Evolutionary conservation across 139 green algal species (phyloP), one percentile per base, ranked within the genome.

Genomic region (Chlamydomonas incerta): DNA sequence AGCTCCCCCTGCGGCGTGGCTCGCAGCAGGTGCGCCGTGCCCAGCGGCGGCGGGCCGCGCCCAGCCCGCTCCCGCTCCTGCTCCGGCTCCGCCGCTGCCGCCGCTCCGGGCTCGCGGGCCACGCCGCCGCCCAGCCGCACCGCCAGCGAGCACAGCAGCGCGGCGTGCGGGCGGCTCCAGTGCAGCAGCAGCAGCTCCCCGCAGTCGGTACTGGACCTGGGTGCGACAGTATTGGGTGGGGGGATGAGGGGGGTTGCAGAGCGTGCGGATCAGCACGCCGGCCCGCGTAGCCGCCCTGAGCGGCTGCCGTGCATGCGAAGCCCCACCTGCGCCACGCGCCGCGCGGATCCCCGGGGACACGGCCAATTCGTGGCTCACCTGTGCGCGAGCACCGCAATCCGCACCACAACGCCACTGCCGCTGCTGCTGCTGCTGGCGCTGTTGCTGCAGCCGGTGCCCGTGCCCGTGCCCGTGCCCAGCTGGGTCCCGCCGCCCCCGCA

Each of bases 101-200:
- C 41, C 23, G 28, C 47, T 11, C 41, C 29, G 4, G 28, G 72
- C 0, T 47, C 41, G 24, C 24, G 23, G 41, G 50, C 41, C 34
- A 46, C 72, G 52, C 57, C 23, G 24, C 24, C 63, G 15, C 37
- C 60, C 60, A 83, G 62, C 10, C 46, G 6, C 11, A 83, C n/a
- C 28, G 66, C 77, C 63, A 63, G 63, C 41, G n/a, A n/a, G 62
- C 77, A 83, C 46, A 35, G 17, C 41, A 83, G 63, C 60, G 50
- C n/a, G 1, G 60, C 33, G 26, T 47, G 23, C 31, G 10, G 72
- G 14, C 24, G 74, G 15, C 18, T 28, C 74, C 63, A 83, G 37
- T n/a, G 63, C 28, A 83, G 63, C 41, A 83, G 77, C 55, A 83
- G 77, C 41, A 83, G 28, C 63, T 83, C 77, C 3, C 77, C 77